Evolutionary conservation across 2,329 filamentous ascomycete species (phyloP), one percentile per base, ranked within the genome.

Genomic region (Xylariales sp.): DNA sequence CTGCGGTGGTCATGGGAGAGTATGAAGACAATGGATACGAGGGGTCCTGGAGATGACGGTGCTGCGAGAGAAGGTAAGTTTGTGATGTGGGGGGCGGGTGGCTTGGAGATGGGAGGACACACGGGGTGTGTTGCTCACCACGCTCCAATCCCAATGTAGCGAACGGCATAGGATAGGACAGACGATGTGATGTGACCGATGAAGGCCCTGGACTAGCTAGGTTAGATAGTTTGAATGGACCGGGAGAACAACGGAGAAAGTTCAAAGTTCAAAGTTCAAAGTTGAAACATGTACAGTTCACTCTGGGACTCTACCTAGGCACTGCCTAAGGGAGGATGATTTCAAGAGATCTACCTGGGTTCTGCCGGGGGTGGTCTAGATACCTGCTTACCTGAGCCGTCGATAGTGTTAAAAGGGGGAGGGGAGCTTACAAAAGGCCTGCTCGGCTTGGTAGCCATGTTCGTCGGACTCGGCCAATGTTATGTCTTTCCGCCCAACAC

Each of bases 221-320:
- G 49, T 32, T 16, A 52, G 41, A 34, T 50, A 36, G 52, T 39
- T 58, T 18, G 28, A 43, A 48, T 28, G 30, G 34, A 39, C 32
- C 39, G 52, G 46, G 12, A 49, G 28, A 56, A 49, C 45, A 41
- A 63, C 34, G 32, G 43, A 50, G 30, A 18, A 43, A 50, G 23
- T 23, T 23, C 23, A 23, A 23, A 23, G 23, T 23, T 23, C 23
- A 23, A 23, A 23, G 23, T 23, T 23, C 23, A 23, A 23, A 23
- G 50, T 48, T 56, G 52, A 63, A 49, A 63, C 43, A 55, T 39
- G 53, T 50, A 32, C 36, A 46, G 36, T 60, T 36, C 45, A 23
- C 45, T 32, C 36, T n/a, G 1, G 36, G 36, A 50, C 36, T 61
- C 52, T 43, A 23, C 23, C 23, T 23, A 23, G 23, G 23, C 23